Base-by-base conservation (phyloP, 345 rosid genomes). In the Garcia nutans region DNA sequence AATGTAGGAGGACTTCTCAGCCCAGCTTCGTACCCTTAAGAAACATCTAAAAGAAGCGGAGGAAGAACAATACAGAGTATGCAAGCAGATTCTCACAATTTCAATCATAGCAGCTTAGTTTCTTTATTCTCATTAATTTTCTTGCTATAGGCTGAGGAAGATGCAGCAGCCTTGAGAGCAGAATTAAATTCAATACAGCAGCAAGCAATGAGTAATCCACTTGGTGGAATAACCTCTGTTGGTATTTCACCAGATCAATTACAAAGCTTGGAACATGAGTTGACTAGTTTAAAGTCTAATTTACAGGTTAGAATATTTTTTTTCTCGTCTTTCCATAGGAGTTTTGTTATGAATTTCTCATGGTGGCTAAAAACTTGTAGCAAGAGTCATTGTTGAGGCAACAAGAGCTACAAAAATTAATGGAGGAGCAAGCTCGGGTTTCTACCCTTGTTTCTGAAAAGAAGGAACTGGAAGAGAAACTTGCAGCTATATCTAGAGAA, bases 131-230 rank as follows among this genome's bases (percentile, higher is more conserved):
- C 79, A 74, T n/a, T 65, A 23, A 41, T 20, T 22, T 42, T 65
- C 67, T 79, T 78, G 67, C 74, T 52, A 76, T 79, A 96, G 99
- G 99, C 99, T 9, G 99, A 96, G 90, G 98, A 93, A 89, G 99
- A 96, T 87, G 91, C 98, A 31, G 97, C 98, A 73, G 83, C 98
- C 72, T 84, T 96, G 82, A 92, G 99, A 88, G 93, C 97, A 24
- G 99, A 96, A 80, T 88, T 96, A 66, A 93, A 93, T 87, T 85
- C 85, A 16, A 80, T 89, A 20, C 99, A 92, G 84, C 96, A 85
- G 67, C 97, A 93, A 84, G 84, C 88, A 44, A 86, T 89, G 83
- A 74, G 59, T 75, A 78, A 84, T 82, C 78, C 87, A 68, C 81
- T 83, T 80, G 81, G 68, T 72, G 98, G 88, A 80, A 87, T 82